These are phyloP conservation scores for Scheffersomyces ergatensis DNA, from an alignment of 805 yeast genomes.

Conservation along the genomic window DNA sequence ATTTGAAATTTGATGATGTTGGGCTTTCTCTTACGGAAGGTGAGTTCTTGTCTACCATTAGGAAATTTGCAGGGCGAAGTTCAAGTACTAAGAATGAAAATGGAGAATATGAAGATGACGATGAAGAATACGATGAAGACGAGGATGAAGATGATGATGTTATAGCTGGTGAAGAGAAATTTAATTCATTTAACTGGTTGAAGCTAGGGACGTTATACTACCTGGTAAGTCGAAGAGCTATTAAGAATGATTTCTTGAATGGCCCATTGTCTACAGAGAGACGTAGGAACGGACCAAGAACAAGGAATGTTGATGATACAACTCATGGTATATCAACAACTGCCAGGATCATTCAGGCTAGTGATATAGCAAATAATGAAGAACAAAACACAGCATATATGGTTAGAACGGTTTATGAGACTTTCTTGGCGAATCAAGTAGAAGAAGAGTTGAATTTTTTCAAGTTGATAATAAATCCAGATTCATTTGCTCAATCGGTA, in stretches of 20 bases:
- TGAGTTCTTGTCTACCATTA: slow-evolving; percentile 42
- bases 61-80: slow-evolving; percentile 24
- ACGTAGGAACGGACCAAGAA: slow-evolving; percentile 33
- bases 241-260: slow-evolving; percentile 57
- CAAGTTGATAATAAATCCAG: slow-evolving; percentile 69
- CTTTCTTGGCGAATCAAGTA: slow-evolving; percentile 24
- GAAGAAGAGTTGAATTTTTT: slow-evolving; percentile 50
- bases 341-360: slow-evolving; percentile 53
- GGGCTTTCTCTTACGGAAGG: slow-evolving; percentile 48
- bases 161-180: slow-evolving; percentile 20
- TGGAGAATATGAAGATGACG: slow-evolving; percentile 9
- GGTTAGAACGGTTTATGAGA: slow-evolving; percentile 52
- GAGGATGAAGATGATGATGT: slow-evolving; percentile 10
- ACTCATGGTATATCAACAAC: slow-evolving; percentile 40
- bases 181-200: slow-evolving; percentile 57
- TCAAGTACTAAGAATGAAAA: slow-evolving; percentile 4
- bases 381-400: slow-evolving; percentile 64
- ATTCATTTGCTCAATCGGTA: slow-evolving; percentile 71
- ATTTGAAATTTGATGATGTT: slow-evolving; percentile 55
- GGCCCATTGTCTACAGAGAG: slow-evolving; percentile 71
- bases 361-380: slow-evolving; percentile 48
- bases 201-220: slow-evolving; percentile 53
- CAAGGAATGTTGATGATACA: slow-evolving; percentile 42
- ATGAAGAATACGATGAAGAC: slow-evolving; percentile 14
- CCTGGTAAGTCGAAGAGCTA: slow-evolving; percentile 44